phyloP scores from a whole-genome alignment of 768 basidiomycete species.

The Plicaturopsis crispa region DNA sequence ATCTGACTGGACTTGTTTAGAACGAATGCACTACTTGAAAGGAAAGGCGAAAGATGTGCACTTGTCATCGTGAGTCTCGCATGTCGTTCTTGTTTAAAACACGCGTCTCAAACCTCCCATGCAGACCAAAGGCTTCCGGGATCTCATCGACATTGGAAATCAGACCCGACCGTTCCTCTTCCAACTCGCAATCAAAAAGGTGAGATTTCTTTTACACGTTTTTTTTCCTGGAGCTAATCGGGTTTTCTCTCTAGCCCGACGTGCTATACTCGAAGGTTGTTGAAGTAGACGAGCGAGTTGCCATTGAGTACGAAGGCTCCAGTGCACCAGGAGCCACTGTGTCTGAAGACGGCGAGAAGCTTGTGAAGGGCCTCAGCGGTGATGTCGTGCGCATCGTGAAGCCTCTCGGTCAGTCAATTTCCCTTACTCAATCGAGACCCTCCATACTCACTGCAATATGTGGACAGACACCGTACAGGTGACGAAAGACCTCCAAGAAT shows the following conservation, averaged over 20 bases:
- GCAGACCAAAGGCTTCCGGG: slow-evolving; percentile 12
- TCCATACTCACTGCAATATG: no score
- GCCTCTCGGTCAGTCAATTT: slow-evolving; percentile 1
- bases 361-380: slow-evolving; percentile 28
- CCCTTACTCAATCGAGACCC: no score
- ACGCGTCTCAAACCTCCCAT: not conserved
- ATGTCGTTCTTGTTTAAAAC: no score
- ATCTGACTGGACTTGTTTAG: no score
- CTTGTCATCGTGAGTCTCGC: no score
- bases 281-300: slow-evolving; percentile 38
- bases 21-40: slow-evolving; percentile 91
- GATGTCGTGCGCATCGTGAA: slow-evolving; percentile 31
- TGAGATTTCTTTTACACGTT: no score
- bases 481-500: slow-evolving; percentile 21
- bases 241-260: no score
- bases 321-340: slow-evolving; percentile 21
- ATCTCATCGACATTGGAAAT: slow-evolving; percentile 35
- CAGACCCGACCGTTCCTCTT: slow-evolving; percentile 37
- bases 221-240: no score
- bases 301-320: slow-evolving; percentile 30
- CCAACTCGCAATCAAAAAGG: slow-evolving; percentile 26
- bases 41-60: slow-evolving; percentile 89
- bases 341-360: slow-evolving; percentile 25
- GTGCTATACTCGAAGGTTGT: slow-evolving; percentile 30
- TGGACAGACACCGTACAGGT: slow-evolving; percentile 20